A percentile compares a stretch with the other conserved stretches of the same genome.
phyloP scores from a whole-genome alignment of 352 stramenopile species.

The Globisporangium iwayamae region DNA sequence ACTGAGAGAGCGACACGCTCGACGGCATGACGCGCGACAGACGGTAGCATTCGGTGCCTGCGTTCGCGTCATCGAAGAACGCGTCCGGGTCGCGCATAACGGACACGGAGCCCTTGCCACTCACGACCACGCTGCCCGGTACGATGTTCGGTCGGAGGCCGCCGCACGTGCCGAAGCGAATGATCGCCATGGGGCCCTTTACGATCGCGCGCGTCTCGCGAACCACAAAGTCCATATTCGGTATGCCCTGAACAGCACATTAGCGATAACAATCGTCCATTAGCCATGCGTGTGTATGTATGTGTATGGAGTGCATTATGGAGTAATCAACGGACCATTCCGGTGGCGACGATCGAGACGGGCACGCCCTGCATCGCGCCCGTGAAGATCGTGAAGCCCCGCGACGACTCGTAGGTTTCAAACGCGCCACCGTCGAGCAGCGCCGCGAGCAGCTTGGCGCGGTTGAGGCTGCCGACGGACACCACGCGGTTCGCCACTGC shows the following conservation, averaged over 20 bases:
- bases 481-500: slow-evolving; percentile 45
- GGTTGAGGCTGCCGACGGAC: slow-evolving; percentile 40
- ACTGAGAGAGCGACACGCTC: slow-evolving; percentile 24
- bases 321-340: slow-evolving; percentile 32
- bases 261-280: background rate
- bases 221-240: slow-evolving; percentile 80
- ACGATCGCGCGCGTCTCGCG: slow-evolving; percentile 53
- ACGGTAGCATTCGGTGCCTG: slow-evolving; percentile 23
- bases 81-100: slow-evolving; percentile 48
- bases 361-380: slow-evolving; percentile 35
- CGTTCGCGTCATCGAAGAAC: slow-evolving; percentile 31
- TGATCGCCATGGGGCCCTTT: slow-evolving; percentile 44
- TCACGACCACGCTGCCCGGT: slow-evolving; percentile 53
- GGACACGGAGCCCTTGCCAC: slow-evolving; percentile 39
- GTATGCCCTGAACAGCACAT: slow-evolving; percentile 24
- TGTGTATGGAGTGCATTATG: background rate
- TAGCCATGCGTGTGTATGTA: background rate
- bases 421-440: slow-evolving; percentile 30
- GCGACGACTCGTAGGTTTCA: slow-evolving; percentile 29
- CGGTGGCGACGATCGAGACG: slow-evolving; percentile 58
- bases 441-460: slow-evolving; percentile 28
- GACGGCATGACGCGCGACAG: slow-evolving; percentile 36
- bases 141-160: slow-evolving; percentile 30
- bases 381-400: slow-evolving; percentile 65
- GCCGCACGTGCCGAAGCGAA: slow-evolving; percentile 65